These are phyloP conservation scores for Blastocystis sp. DNA, from an alignment of 352 stramenopile species.

Conservation along the genomic window DNA sequence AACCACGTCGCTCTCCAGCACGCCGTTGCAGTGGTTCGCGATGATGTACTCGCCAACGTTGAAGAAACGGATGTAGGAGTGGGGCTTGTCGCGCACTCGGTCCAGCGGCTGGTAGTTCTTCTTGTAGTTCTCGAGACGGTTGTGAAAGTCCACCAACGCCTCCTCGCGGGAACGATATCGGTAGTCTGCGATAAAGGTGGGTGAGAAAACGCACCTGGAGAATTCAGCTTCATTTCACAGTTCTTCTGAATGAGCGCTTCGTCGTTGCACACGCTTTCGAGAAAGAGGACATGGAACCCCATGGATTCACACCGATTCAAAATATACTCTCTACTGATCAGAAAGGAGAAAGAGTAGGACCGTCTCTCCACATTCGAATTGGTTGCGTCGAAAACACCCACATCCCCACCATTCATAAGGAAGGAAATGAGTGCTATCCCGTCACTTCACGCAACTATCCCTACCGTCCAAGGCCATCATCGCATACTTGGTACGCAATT, in stretches of 20 bases:
- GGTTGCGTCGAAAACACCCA: conserved; percentile 47
- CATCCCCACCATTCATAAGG: conserved; percentile 45
- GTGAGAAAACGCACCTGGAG: background rate
- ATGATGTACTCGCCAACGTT: conserved; percentile 64
- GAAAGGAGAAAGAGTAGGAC: background rate
- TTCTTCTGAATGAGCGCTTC: conserved; percentile 37
- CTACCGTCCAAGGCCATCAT: conserved; percentile 23
- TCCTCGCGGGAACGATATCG: conserved; percentile 13
- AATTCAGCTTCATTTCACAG: conserved; percentile 54
- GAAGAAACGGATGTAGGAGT: conserved; percentile 80
- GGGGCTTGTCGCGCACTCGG: conserved; percentile 68
- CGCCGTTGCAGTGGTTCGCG: conserved; percentile 61
- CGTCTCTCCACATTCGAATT: conserved; percentile 37
- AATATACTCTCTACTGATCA: conserved; percentile 28
- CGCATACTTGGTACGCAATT: conserved; percentile 20
- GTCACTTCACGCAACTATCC: background rate
- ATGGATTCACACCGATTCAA: background rate
- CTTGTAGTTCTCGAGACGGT: conserved; percentile 54
- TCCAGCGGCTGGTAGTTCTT: conserved; percentile 76
- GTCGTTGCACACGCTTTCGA: conserved; percentile 52
- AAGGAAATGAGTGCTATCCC: conserved; percentile 12
- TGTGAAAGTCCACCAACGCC: conserved; percentile 37
- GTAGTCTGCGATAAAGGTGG: background rate
- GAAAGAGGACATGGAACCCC: conserved; percentile 38
- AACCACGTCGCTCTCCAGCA: conserved; percentile 62